These are phyloP conservation scores for Veloporphyrellus conicus DNA, from an alignment of 1,284 basidiomycete species.

Conservation along the genomic window DNA sequence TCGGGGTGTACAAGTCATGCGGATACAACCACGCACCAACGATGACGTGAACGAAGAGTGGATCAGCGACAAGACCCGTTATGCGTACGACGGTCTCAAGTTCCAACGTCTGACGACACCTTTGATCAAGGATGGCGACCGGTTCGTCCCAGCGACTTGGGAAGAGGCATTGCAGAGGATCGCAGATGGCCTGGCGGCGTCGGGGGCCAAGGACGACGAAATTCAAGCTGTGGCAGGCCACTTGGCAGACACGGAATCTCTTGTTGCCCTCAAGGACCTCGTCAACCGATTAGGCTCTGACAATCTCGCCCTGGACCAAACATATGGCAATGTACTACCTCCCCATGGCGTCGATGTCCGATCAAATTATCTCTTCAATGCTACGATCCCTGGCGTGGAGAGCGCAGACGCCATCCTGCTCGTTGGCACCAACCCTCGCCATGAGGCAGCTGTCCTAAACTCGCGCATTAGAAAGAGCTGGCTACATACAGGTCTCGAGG, in stretches of 20 bases:
- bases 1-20: constrained; percentile 94
- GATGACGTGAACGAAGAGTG: constrained; percentile 99
- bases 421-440: constrained; percentile 94
- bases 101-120: constrained; percentile 96
- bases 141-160: constrained; percentile 91
- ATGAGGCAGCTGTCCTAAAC: constrained; percentile 97
- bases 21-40: constrained; percentile 92
- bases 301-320: constrained; percentile 82
- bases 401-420: constrained; percentile 91
- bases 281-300: constrained; percentile 94
- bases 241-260: constrained; percentile 90
- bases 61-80: constrained; percentile 99
- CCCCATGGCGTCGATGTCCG: constrained; percentile 86
- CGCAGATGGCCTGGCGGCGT: constrained; percentile 70
- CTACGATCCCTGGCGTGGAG: constrained; percentile 89
- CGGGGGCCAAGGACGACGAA: constrained; percentile 89
- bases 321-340: constrained; percentile 63
- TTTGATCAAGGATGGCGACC: constrained; percentile 86
- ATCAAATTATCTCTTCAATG: constrained; percentile 96
- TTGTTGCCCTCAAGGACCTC: constrained; percentile 93
- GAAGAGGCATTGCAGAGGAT: constrained; percentile 85
- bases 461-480: constrained; percentile 94
- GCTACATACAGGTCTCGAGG: constrained; percentile 80
- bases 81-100: constrained; percentile 91
- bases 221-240: constrained; percentile 94